Evolutionary conservation across 768 basidiomycete species (phyloP).

Genomic region (Naganishia vaughanmartiniae): DNA sequence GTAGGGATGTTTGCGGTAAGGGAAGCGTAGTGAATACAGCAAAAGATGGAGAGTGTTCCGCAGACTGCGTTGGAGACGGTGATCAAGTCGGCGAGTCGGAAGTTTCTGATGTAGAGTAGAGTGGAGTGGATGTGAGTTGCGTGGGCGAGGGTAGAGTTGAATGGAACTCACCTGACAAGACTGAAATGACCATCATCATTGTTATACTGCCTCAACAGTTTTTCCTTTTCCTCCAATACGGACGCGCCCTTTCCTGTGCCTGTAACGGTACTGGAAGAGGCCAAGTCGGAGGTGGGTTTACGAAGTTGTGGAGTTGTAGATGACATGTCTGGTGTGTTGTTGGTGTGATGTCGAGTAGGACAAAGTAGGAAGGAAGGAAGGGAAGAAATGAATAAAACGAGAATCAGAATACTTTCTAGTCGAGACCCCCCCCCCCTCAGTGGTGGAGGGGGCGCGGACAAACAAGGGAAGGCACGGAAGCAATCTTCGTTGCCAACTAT

Average conservation of each 20-base stretch:
- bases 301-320: conserved; percentile 6
- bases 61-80: conserved; percentile 99
- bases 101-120: conserved; percentile 65
- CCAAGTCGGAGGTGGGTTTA: not conserved
- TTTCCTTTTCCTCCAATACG: conserved; percentile 48
- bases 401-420: too few species aligned
- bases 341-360: not conserved
- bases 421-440: too few species aligned
- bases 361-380: not conserved
- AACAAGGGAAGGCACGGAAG: not conserved
- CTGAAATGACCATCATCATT: conserved; percentile 95
- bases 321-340: not conserved
- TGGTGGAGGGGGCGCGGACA: not conserved
- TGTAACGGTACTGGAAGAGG: not conserved
- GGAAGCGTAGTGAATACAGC: conserved; percentile 80
- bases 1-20: conserved; percentile 80
- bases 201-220: conserved; percentile 55
- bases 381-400: not conserved
- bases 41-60: conserved; percentile 91
- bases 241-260: conserved; percentile 37
- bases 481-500: not conserved
- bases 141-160: not conserved
- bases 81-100: conserved; percentile 93
- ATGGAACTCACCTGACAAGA: conserved; percentile 72
- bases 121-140: conserved; percentile 24